Conservation (phyloP, 2,329 filamentous ascomycete species). For the Phyllosticta ampelicida region DNA sequence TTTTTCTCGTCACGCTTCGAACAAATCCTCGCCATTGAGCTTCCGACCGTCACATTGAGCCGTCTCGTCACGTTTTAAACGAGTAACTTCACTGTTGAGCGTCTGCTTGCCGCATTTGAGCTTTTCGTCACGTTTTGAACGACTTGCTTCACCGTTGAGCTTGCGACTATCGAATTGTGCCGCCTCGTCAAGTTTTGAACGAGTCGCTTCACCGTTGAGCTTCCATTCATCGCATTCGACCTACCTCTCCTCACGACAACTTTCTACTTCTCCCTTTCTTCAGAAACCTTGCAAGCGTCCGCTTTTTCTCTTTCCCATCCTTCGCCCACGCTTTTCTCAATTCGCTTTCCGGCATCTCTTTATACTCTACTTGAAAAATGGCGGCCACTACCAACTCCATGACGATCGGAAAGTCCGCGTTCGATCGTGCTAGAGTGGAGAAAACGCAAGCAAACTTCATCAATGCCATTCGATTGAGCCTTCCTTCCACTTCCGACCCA, state of each 20-base stretch:
- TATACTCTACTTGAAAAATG: not conserved
- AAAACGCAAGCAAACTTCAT: not conserved
- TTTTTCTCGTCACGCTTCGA: not conserved
- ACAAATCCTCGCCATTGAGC: not conserved
- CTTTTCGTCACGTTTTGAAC: not conserved
- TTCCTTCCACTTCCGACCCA: not conserved
- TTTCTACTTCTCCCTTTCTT: not conserved
- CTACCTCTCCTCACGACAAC: not conserved
- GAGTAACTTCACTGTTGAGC: not conserved
- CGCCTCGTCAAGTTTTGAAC: too few species aligned
- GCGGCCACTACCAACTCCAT: not conserved
- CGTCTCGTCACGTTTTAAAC: too few species aligned
- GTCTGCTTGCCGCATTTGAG: not conserved
- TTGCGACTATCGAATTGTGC: too few species aligned
- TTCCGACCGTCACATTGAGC: too few species aligned
- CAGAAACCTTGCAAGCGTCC: not conserved
- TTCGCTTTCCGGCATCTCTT: not conserved
- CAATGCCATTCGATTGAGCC: not conserved
- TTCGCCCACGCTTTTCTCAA: not conserved
- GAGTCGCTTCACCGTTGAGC: not conserved
- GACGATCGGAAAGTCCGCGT: not conserved
- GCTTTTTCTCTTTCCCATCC: not conserved
- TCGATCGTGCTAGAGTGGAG: not conserved
- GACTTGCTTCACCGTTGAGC: not conserved
- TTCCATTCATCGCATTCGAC: not conserved